Conservation (phyloP, 495 filamentous ascomycete genomes). For the Neurospora sp. region DNA sequence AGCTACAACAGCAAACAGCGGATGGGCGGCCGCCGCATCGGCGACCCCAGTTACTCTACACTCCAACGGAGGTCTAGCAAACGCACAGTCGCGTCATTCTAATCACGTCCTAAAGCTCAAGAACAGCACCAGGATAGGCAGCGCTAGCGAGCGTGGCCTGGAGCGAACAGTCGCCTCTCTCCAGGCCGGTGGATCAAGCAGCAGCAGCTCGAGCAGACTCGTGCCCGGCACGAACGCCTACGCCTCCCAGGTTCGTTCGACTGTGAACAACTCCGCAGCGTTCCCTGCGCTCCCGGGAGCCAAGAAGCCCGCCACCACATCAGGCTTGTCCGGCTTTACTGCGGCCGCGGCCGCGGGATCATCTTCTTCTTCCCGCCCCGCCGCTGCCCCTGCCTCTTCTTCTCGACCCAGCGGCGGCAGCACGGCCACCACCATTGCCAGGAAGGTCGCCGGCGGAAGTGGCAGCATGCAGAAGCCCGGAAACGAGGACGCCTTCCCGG, state of each 20-base stretch:
- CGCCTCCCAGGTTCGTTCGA: conserved; percentile 26
- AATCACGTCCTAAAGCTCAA: conserved; percentile 38
- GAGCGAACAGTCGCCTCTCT: conserved; percentile 25
- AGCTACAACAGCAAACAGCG: conserved; percentile 34
- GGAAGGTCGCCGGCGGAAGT: neutral
- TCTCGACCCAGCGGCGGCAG: conserved; percentile 6
- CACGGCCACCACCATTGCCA: conserved; percentile 11
- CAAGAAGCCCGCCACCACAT: conserved; percentile 37
- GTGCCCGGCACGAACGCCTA: conserved; percentile 35
- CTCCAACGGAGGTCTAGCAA: conserved; percentile 19
- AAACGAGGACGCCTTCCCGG: conserved; percentile 61
- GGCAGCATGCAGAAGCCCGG: conserved; percentile 5
- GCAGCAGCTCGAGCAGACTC: conserved; percentile 25
- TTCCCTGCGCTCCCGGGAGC: conserved; percentile 28
- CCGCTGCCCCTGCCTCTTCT: neutral
- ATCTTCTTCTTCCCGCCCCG: neutral
- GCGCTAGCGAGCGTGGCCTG: conserved; percentile 3
- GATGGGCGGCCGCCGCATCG: conserved; percentile 43
- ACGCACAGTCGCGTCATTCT: conserved; percentile 23
- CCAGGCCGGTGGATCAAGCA: conserved; percentile 40
- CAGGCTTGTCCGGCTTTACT: conserved; percentile 25
- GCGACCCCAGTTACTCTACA: conserved; percentile 23
- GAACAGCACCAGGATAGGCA: conserved; percentile 34
- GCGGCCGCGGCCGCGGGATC: conserved; percentile 7
- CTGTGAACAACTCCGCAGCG: conserved; percentile 23